Evolutionary conservation across 2,329 filamentous ascomycete species (phyloP).

Genomic region (Hypoxylon sp.): DNA sequence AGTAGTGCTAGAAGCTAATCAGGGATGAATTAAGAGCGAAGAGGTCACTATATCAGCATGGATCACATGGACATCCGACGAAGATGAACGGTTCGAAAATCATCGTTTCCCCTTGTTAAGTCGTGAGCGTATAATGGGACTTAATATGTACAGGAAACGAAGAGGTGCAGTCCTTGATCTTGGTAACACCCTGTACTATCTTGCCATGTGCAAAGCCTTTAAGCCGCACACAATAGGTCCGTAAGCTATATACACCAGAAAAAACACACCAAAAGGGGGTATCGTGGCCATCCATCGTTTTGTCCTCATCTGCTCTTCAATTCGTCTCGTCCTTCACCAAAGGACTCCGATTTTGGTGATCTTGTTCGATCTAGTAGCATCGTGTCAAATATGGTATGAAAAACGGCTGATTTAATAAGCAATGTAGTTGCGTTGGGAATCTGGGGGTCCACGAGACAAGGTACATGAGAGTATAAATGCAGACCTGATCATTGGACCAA

Average conservation of each 20-base stretch:
- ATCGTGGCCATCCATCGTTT: constrained; percentile 1
- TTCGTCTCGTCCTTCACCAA: background rate
- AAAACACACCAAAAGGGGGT: background rate
- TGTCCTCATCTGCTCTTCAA: background rate
- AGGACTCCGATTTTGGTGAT: background rate
- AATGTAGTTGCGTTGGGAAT: background rate
- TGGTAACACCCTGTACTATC: background rate
- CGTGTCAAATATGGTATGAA: background rate
- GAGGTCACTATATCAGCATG: background rate
- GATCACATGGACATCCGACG: background rate
- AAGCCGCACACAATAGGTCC: background rate
- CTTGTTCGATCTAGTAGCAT: background rate
- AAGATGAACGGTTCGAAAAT: background rate
- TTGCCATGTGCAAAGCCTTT: background rate
- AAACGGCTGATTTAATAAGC: background rate
- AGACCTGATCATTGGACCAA: background rate
- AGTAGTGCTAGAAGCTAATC: background rate
- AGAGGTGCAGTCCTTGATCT: background rate
- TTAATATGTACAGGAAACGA: background rate
- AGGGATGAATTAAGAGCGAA: background rate
- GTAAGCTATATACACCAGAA: background rate
- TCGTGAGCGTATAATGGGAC: background rate
- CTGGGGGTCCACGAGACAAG: background rate
- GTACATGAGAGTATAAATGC: background rate
- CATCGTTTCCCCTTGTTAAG: background rate